These are phyloP conservation scores for Wickerhamiella qilinensis DNA, from an alignment of 805 yeast species.

Conservation along the genomic window DNA sequence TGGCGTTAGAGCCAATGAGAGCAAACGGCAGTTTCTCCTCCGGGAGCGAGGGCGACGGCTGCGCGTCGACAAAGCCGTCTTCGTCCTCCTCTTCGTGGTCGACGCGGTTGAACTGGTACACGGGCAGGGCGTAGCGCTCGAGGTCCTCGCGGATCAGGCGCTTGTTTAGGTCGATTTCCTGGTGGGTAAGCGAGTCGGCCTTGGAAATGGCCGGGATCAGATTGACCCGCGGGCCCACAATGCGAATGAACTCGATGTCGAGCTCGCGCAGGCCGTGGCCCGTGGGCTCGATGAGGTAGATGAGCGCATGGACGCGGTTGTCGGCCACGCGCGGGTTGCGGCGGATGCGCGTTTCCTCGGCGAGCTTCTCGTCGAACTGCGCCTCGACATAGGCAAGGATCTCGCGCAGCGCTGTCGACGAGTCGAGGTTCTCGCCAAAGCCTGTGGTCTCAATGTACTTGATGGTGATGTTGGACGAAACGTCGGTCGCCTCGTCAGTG, in stretches of 20 bases:
- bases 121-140: constrained; percentile 50
- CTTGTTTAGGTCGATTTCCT: constrained; percentile 61
- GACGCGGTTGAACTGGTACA: constrained; percentile 57
- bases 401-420: constrained; percentile 31
- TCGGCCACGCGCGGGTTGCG: constrained; percentile 59
- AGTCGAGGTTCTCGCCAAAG: constrained; percentile 61
- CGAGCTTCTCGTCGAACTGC: constrained; percentile 56
- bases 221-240: constrained; percentile 64
- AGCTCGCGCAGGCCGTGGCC: constrained; percentile 44
- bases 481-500: constrained; percentile 15
- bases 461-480: constrained; percentile 23
- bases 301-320: constrained; percentile 58
- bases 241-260: constrained; percentile 65
- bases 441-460: constrained; percentile 60
- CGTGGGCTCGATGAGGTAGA: constrained; percentile 59
- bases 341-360: constrained; percentile 58
- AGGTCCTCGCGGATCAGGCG: constrained; percentile 62
- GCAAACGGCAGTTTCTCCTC: constrained; percentile 53
- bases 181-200: constrained; percentile 69
- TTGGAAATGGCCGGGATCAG: constrained; percentile 76
- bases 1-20: constrained; percentile 31
- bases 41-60: constrained; percentile 21
- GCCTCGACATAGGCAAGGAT: constrained; percentile 47
- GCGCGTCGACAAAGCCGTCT: constrained; percentile 45
- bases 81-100: constrained; percentile 32